Evolutionary conservation across 768 basidiomycete species (phyloP).

Genomic region (Podaxis rugospora): DNA sequence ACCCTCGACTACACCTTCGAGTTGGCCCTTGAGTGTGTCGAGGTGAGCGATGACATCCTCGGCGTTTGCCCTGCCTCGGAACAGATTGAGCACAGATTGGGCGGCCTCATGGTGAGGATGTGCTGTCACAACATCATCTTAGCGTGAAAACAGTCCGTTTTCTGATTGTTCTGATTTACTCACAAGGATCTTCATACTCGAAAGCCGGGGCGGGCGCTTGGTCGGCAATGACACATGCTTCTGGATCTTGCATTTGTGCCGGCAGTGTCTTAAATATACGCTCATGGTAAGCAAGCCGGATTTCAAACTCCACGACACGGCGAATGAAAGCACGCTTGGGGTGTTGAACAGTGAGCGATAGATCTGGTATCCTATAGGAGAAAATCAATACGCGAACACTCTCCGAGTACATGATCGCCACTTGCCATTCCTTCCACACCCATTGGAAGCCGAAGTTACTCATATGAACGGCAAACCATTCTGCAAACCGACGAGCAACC

Average conservation of each 20-base stretch:
- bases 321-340: conserved; percentile 88
- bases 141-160: not conserved
- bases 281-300: conserved; percentile 90
- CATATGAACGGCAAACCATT: conserved; percentile 97
- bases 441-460: conserved; percentile 97
- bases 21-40: conserved; percentile 59
- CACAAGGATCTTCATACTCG: conserved; percentile 79
- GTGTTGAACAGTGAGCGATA: conserved; percentile 67
- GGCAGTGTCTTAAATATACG: conserved; percentile 88
- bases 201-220: conserved; percentile 78
- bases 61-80: conserved; percentile 76
- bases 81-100: conserved; percentile 68
- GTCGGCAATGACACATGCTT: conserved; percentile 57
- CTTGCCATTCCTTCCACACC: conserved; percentile 99
- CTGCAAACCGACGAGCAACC: conserved; percentile 73
- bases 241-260: conserved; percentile 66
- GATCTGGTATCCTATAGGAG: conserved; percentile 73
- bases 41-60: conserved; percentile 78
- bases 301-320: conserved; percentile 82
- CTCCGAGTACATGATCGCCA: conserved; percentile 2
- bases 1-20: conserved; percentile 57
- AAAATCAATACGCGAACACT: not conserved
- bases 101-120: conserved; percentile 80
- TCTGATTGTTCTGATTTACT: conserved; percentile 16
- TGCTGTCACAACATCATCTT: conserved; percentile 36